Percentiles rank a stretch among this genome's conserved stretches.
Evolutionary conservation across 2,329 filamentous ascomycete species (phyloP).

Genomic region (Colletotrichum tofieldiae): DNA sequence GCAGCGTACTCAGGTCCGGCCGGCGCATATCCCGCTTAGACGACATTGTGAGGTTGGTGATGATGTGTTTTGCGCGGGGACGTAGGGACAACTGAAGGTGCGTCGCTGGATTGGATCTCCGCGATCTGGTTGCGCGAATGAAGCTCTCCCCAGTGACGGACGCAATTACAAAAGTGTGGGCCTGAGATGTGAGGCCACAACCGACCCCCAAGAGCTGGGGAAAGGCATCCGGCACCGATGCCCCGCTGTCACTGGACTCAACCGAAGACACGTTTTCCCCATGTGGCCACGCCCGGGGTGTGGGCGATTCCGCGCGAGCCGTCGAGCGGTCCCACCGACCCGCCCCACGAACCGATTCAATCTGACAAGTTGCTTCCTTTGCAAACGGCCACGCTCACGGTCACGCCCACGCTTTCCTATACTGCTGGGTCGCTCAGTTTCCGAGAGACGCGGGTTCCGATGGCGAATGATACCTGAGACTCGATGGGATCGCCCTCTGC

Average conservation of each 20-base stretch:
- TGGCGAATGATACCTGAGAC: constrained; percentile 31
- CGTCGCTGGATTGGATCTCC: constrained; percentile 2
- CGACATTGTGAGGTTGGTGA: constrained; percentile 64
- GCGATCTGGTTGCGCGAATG: constrained; percentile 25
- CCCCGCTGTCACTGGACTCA: constrained; percentile 17
- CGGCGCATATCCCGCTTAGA: constrained; percentile 84
- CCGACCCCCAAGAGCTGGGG: constrained; percentile 5
- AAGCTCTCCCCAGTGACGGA: constrained; percentile 38
- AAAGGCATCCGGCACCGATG: constrained; percentile 2
- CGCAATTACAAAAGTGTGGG: constrained; percentile 12
- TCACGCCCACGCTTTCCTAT: neutral
- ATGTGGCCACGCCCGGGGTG: constrained; percentile 12
- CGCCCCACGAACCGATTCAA: constrained; percentile 26
- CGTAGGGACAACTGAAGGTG: neutral
- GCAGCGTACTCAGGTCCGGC: constrained; percentile 76
- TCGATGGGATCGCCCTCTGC: constrained; percentile 22
- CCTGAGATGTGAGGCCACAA: constrained; percentile 23
- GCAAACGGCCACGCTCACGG: neutral
- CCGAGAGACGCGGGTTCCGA: constrained; percentile 9
- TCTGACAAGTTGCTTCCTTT: constrained; percentile 19
- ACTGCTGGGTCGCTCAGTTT: neutral
- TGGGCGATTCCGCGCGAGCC: constrained; percentile 12
- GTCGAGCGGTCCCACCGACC: constrained; percentile 33
- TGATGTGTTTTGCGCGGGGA: neutral
- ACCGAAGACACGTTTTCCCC: constrained; percentile 24